These are phyloP conservation scores for Lepiota subincarnata DNA, from an alignment of 768 basidiomycete genomes.

Conservation along the genomic window DNA sequence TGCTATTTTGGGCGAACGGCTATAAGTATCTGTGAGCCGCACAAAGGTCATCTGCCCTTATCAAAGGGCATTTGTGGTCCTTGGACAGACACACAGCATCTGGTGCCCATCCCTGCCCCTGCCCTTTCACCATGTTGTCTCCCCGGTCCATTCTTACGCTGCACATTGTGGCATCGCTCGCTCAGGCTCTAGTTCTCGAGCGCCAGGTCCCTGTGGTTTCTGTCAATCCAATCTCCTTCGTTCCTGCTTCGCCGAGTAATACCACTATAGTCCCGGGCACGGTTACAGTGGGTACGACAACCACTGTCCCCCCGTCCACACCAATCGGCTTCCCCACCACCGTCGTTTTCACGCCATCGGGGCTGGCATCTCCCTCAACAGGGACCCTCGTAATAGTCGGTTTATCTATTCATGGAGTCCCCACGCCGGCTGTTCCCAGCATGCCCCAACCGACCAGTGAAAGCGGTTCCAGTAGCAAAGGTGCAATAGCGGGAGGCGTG, in stretches of 20 bases:
- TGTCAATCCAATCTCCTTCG: not conserved
- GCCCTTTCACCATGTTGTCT: not conserved
- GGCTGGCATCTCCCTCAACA: constrained; percentile 9
- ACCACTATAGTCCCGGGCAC: not conserved
- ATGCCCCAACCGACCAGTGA: not conserved
- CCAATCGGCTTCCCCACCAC: constrained; percentile 8
- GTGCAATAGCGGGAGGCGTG: constrained; percentile 26
- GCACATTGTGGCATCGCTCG: not conserved
- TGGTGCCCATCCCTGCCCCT: not conserved
- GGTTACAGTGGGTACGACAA: not conserved
- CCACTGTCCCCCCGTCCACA: constrained; percentile 1
- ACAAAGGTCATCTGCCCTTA: constrained; percentile 5
- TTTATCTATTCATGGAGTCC: constrained; percentile 3
- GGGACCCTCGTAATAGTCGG: constrained; percentile 8
- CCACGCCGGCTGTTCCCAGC: constrained; percentile 5
- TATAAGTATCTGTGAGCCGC: not conserved
- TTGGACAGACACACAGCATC: not conserved
- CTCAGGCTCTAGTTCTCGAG: not conserved
- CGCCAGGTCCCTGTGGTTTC: not conserved
- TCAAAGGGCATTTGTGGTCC: not conserved
- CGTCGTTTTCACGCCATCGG: constrained; percentile 7
- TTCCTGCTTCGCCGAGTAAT: not conserved
- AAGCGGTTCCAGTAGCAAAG: constrained; percentile 16
- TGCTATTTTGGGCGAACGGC: too few species aligned
- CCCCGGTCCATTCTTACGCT: not conserved